Percentiles rank a stretch among this genome's conserved stretches.
Evolutionary conservation across 163 green algal genomes (phyloP).

Genomic region (Scenedesmus sp.): DNA sequence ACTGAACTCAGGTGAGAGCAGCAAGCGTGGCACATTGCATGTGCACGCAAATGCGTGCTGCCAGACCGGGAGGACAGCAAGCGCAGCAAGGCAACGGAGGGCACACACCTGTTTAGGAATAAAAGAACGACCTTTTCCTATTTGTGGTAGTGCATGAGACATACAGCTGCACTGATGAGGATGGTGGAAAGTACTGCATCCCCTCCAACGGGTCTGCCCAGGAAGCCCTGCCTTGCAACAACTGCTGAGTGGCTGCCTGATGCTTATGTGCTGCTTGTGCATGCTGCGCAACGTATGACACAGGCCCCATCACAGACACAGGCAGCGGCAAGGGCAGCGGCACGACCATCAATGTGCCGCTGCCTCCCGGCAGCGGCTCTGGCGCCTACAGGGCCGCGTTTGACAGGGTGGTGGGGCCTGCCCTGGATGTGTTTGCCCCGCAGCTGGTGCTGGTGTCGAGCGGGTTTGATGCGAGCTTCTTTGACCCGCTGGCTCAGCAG

Average conservation of each 20-base stretch:
- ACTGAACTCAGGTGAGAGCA: constrained; percentile 54
- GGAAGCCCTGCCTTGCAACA: no score
- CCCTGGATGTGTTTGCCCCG: constrained; percentile 57
- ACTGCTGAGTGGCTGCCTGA: no score
- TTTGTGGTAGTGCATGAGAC: no score
- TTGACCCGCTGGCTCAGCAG: constrained; percentile 68
- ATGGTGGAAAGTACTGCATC: no score
- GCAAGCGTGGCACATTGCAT: background rate
- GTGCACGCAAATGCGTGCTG: background rate
- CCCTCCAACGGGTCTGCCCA: no score
- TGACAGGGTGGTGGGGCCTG: constrained; percentile 57
- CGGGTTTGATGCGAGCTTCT: constrained; percentile 67
- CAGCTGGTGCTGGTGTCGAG: constrained; percentile 65
- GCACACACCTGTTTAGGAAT: no score
- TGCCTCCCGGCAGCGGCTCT: constrained; percentile 68
- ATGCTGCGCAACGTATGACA: no score
- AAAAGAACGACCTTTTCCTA: no score
- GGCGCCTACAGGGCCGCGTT: constrained; percentile 67
- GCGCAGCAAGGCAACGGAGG: no score
- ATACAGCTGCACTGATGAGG: no score
- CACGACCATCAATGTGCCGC: constrained; percentile 75
- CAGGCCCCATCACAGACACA: constrained; percentile 60
- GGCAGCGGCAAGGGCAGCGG: constrained; percentile 68
- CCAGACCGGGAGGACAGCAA: no score
- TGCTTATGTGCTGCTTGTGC: no score